phyloP scores from a whole-genome alignment of 176 grass and related monocot genomes.

The Musa itinerans region DNA sequence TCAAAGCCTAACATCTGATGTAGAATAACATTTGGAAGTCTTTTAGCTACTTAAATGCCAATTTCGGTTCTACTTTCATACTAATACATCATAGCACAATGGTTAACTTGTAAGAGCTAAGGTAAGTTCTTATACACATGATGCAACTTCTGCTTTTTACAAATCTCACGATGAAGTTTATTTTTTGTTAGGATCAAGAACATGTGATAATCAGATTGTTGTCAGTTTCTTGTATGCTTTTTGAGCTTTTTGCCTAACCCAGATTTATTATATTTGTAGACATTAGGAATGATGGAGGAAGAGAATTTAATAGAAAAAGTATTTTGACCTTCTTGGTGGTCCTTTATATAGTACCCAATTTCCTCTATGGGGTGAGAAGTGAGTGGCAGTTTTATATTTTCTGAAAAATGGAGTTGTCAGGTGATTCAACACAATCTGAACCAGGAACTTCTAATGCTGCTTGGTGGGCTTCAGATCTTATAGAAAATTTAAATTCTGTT shows the following conservation, averaged over 20 bases:
- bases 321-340: neutral
- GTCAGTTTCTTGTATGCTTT: neutral
- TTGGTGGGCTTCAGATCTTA: constrained; percentile 44
- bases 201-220: neutral
- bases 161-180: too few relatives aligned
- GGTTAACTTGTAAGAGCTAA: too few relatives aligned
- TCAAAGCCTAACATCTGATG: too few relatives aligned
- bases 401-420: constrained; percentile 32
- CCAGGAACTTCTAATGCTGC: constrained; percentile 36
- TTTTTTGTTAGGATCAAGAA: neutral
- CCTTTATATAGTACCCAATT: neutral
- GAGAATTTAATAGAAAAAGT: neutral
- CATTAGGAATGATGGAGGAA: neutral
- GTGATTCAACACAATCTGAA: constrained; percentile 41
- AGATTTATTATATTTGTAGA: neutral
- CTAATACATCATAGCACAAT: too few relatives aligned
- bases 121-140: too few relatives aligned
- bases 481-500: constrained; percentile 47
- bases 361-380: constrained; percentile 2
- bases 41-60: too few relatives aligned
- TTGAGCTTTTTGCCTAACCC: neutral
- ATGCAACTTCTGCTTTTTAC: neutral
- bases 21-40: too few relatives aligned
- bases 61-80: too few relatives aligned
- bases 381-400: neutral